Evolutionary conservation across 352 stramenopile species (phyloP).

Genomic region (Phytophthora podocarpi): DNA sequence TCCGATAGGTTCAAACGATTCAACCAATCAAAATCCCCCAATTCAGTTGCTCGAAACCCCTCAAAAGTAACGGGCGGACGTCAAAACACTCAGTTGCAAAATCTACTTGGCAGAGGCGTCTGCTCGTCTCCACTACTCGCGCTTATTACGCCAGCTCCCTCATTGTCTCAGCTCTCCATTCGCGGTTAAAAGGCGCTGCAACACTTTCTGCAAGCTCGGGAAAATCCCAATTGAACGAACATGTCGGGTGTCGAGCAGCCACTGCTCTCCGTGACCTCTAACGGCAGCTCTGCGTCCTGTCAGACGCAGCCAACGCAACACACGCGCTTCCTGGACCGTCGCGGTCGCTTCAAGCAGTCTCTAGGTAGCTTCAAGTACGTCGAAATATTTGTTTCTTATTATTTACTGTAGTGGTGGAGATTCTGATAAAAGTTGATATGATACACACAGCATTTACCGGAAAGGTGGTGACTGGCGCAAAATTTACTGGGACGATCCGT

Average conservation of each 20-base stretch:
- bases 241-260: slow-evolving; percentile 45
- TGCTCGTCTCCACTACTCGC: background rate
- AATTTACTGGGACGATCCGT: slow-evolving; percentile 87
- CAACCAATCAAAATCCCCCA: background rate
- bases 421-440: slow-evolving; percentile 14
- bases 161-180: slow-evolving; percentile 9
- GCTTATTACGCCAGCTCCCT: background rate
- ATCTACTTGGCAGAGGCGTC: background rate
- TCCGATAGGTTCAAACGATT: background rate
- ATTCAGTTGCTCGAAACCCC: background rate
- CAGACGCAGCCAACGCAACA: slow-evolving; percentile 11
- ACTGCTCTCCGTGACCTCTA: slow-evolving; percentile 38
- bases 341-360: slow-evolving; percentile 72
- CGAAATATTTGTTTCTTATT: slow-evolving; percentile 1
- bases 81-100: background rate
- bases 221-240: background rate
- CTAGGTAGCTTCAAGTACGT: slow-evolving; percentile 73
- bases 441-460: slow-evolving; percentile 56
- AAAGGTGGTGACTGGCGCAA: slow-evolving; percentile 79
- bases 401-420: background rate
- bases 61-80: slow-evolving; percentile 1
- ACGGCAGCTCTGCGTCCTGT: background rate
- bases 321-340: slow-evolving; percentile 64
- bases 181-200: background rate
- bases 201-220: background rate